Base-by-base conservation (phyloP, 192 early-diverging fungal genomes). In the Coemansia biformis region DNA sequence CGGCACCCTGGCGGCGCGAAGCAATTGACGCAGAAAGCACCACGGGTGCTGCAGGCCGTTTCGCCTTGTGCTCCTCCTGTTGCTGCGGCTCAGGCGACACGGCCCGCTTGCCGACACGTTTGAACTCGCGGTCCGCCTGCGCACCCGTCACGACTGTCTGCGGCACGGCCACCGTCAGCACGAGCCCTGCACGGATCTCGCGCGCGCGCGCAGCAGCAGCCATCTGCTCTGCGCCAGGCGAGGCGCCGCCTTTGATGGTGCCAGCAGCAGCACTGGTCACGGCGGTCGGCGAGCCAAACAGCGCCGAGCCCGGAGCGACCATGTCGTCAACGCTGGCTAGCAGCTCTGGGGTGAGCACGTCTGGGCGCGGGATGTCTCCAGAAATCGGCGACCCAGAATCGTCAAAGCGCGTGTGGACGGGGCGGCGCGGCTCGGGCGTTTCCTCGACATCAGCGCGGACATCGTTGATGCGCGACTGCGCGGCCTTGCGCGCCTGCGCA, bases 391-490 rank as follows among this genome's bases (percentile, higher is more conserved):
- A 22, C 2, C 37, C 32, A 0, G 21, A 14, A 22, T 71, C 63
- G 22, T 48, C 54, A 19, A 77, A 77, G 10, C 75, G 50, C 38
- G 48, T 59, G 33, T 77, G 75, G 7, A 58, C 54, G 2, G 74
- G 67, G 0, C 10, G 24, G 7, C 17, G 17, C 2, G 19, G 38
- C 11, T 21, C 13, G 21, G 21, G 13, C 14, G 29, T 24, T 1
- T 1, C 32, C 0, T 17, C 18, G 12, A 46, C 40, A 0, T 51
- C 16, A 11, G 30, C 42, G 0, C 21, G 2, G 12, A 40, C 37
- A 9, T 58, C 63, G 1, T 28, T 37, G 31, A 53, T 4, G 12
- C 52, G 46, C 1, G 36, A 14, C 23, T 68, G 50, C 4, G 65
- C 49, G 3, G 30, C 34, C 0, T 2, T 8, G 19, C 47, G 32